Conservation (phyloP, 192 early-diverging fungal species). For the Obelidium mucronatum region DNA sequence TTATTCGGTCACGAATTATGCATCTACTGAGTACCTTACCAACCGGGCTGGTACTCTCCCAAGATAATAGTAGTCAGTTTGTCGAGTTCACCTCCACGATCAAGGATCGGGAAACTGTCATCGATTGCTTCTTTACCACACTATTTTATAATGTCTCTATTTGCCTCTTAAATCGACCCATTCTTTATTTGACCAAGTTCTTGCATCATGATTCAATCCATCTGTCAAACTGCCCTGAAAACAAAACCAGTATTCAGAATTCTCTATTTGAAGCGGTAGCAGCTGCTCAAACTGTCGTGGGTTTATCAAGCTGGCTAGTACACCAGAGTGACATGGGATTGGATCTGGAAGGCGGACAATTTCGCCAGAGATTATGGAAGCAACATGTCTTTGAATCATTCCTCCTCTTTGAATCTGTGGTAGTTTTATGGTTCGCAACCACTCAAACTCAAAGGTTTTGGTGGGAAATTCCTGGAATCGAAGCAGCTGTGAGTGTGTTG, state of each 20-base stretch:
- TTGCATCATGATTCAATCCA: neutral
- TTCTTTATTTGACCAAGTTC: constrained; percentile 9
- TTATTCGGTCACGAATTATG: neutral
- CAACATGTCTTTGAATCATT: neutral
- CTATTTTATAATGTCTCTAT: neutral
- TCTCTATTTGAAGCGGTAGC: neutral
- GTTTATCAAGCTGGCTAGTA: neutral
- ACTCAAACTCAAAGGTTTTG: neutral
- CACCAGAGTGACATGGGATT: neutral
- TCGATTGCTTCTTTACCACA: neutral
- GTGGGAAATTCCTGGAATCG: neutral
- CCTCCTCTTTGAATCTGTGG: constrained; percentile 14
- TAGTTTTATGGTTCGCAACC: constrained; percentile 19
- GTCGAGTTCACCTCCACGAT: neutral
- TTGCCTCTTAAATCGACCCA: constrained; percentile 8
- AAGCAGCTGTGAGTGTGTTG: too few species aligned
- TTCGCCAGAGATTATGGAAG: neutral
- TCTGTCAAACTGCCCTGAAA: neutral
- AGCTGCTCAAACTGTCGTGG: neutral
- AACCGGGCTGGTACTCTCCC: neutral
- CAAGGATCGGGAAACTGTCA: neutral
- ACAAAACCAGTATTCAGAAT: too few species aligned
- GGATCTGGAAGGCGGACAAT: neutral
- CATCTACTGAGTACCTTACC: neutral
- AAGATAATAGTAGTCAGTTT: neutral